Conservation (phyloP, 2,329 filamentous ascomycete species). For the Helicocarpus griseus region DNA sequence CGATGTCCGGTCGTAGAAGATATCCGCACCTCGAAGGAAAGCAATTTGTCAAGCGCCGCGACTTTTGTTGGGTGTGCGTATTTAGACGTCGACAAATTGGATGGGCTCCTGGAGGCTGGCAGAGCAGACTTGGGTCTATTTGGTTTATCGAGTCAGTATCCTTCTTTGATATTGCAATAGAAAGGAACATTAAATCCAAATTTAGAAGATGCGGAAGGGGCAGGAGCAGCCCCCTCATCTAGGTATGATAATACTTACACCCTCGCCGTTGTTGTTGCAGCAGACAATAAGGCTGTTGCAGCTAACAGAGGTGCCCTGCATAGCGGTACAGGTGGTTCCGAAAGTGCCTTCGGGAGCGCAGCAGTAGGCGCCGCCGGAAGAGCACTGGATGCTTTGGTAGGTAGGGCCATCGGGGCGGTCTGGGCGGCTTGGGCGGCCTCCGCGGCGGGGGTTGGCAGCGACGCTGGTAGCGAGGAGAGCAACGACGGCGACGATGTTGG, state of each 20-base stretch:
- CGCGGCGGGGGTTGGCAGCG: background rate
- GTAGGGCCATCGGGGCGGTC: background rate
- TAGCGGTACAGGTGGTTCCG: slow-evolving; percentile 10
- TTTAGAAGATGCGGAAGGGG: too few relatives aligned
- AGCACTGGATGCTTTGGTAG: slow-evolving; percentile 7
- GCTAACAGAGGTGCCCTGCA: slow-evolving; percentile 9
- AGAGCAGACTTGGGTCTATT: slow-evolving; percentile 9
- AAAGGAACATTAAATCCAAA: too few relatives aligned
- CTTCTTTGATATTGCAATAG: too few relatives aligned
- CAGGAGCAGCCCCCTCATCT: too few relatives aligned
- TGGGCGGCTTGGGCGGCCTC: slow-evolving; percentile 3
- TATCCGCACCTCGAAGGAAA: background rate
- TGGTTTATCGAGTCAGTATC: background rate
- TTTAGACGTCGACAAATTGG: slow-evolving; percentile 8
- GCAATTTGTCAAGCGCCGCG: background rate
- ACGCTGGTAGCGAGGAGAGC: slow-evolving; percentile 5
- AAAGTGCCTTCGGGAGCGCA: slow-evolving; percentile 5
- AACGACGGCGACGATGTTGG: slow-evolving; percentile 9
- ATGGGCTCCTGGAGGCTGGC: slow-evolving; percentile 9
- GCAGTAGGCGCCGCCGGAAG: slow-evolving; percentile 10
- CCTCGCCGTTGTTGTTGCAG: slow-evolving; percentile 10
- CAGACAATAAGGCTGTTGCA: slow-evolving; percentile 13
- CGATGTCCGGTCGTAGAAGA: background rate
- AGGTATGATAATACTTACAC: slow-evolving; percentile 3
- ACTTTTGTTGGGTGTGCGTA: background rate